Percentiles rank a stretch among this genome's conserved stretches.
Evolutionary conservation across 2,329 filamentous ascomycete genomes (phyloP).

Genomic region (Ascocoryne sarcoides): DNA sequence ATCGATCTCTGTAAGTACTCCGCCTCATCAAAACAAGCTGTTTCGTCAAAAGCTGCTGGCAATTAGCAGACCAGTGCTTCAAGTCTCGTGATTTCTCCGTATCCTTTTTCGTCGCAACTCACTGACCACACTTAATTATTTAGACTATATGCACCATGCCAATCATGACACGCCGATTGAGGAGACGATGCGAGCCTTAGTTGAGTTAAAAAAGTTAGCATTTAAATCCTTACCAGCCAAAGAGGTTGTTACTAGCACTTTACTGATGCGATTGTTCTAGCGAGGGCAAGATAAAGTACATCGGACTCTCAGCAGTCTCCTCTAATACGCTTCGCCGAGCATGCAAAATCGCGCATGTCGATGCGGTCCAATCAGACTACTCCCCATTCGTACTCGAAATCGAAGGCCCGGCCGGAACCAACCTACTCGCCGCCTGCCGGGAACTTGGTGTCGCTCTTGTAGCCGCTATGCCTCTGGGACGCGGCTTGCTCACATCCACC

Average conservation of each 20-base stretch:
- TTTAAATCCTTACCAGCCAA: neutral
- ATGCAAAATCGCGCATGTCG: conserved; percentile 38
- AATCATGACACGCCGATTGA: conserved; percentile 33
- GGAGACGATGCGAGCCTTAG: conserved; percentile 33
- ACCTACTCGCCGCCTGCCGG: conserved; percentile 43
- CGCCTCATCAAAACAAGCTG: neutral
- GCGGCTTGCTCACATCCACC: conserved; percentile 37
- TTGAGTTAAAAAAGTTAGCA: conserved; percentile 27
- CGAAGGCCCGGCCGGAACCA: conserved; percentile 35
- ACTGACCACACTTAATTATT: neutral
- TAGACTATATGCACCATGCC: conserved; percentile 31
- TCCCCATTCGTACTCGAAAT: conserved; percentile 46
- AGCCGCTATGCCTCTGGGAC: conserved; percentile 37
- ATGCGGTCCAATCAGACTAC: conserved; percentile 46
- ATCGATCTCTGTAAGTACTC: conserved; percentile 27
- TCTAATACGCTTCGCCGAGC: conserved; percentile 44
- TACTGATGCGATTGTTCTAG: conserved; percentile 16
- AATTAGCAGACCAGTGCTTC: too few species aligned
- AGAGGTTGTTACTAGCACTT: neutral
- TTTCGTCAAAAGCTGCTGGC: too few species aligned
- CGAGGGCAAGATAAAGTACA: conserved; percentile 47
- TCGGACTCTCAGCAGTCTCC: conserved; percentile 45
- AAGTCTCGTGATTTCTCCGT: too few species aligned
- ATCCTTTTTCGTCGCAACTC: too few species aligned
- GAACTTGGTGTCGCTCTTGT: conserved; percentile 37